Evolutionary conservation across 768 basidiomycete species (phyloP), one percentile per base, ranked within the genome.

Genomic region (Gloeopeniophorella convolvens): DNA sequence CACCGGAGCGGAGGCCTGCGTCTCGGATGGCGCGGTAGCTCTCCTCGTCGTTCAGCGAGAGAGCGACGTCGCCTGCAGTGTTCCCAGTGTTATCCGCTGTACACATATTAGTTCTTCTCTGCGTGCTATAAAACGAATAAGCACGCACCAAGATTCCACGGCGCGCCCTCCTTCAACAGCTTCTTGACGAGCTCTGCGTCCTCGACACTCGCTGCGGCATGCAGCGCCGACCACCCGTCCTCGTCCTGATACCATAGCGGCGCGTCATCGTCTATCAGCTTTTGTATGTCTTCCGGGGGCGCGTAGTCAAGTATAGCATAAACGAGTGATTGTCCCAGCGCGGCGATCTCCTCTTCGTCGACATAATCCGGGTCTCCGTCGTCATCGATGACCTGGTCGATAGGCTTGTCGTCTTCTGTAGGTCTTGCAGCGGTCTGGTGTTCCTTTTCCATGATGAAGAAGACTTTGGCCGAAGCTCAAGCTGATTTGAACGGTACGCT

Each of bases 171-270:
- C n/a, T 81, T 73, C 23, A 99, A 72, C 28, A 98, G 71, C 5
- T 75, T 62, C 45, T 76, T 75, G 10, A 86, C 73, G 13, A 95
- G 69, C n/a, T 73, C 70, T 2, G 73, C 62, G 57, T 85, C 79
- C 59, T 85, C 81, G 39, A 76, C 65, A 58, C 85, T 91, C 1
- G 82, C 86, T 11, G 89, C 95, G 13, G 89, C 91, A 62, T 98
- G 95, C 37, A 98, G 66, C 15, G 83, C 75, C 4, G 90, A 91
- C 55, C 82, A 83, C 1, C 92, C 93, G 7, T 72, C 72, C 41
- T 79, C 78, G 63, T 85, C 86, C 66, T 96, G 91, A 62, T 85
- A 92, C 94, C 95, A 97, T 42, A 89, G 66, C 1, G 89, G 89
- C 6, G 90, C 85, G 15, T 83, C 89, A 5, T 71, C 72, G 9